These are phyloP conservation scores for Teunomyces panamensis DNA, from an alignment of 805 yeast genomes.

Conservation along the genomic window DNA sequence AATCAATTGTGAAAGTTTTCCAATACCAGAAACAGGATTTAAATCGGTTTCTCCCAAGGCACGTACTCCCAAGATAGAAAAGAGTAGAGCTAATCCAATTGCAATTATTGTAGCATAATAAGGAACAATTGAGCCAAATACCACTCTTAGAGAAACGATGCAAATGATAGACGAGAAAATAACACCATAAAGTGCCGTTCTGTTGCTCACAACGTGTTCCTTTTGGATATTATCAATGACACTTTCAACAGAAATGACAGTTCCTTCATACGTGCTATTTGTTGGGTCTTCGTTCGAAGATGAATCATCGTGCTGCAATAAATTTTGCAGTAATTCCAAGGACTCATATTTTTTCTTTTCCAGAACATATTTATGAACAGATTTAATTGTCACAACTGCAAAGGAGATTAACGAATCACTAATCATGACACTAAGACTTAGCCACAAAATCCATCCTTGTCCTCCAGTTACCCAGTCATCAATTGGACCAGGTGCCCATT, in stretches of 20 bases:
- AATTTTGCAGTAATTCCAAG: slow-evolving; percentile 1
- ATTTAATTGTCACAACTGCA: slow-evolving; percentile 52
- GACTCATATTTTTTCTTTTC: background rate
- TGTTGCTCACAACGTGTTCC: slow-evolving; percentile 47
- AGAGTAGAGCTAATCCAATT: slow-evolving; percentile 67
- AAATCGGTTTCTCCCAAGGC: slow-evolving; percentile 96
- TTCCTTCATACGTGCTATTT: slow-evolving; percentile 22
- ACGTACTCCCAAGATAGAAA: slow-evolving; percentile 84
- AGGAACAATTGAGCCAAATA: slow-evolving; percentile 75
- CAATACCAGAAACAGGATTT: slow-evolving; percentile 96
- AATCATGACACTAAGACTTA: slow-evolving; percentile 89
- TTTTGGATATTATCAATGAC: slow-evolving; percentile 31
- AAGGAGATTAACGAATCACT: slow-evolving; percentile 86
- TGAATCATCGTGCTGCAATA: slow-evolving; percentile 7
- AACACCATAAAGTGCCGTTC: slow-evolving; percentile 58
- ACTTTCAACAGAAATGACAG: slow-evolving; percentile 19
- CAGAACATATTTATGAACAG: slow-evolving; percentile 22
- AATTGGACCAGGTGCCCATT: slow-evolving; percentile 88
- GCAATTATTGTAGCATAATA: slow-evolving; percentile 66
- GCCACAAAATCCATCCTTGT: slow-evolving; percentile 98
- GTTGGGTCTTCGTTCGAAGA: slow-evolving; percentile 8
- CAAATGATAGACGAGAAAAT: slow-evolving; percentile 66
- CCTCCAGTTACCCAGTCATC: slow-evolving; percentile 94
- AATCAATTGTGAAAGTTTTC: slow-evolving; percentile 85
- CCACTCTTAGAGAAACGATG: slow-evolving; percentile 55